Percentiles rank a stretch among this genome's conserved stretches.
Evolutionary conservation across 306 rosid species (phyloP).

Genomic region (Vigna reflexopilosa): DNA sequence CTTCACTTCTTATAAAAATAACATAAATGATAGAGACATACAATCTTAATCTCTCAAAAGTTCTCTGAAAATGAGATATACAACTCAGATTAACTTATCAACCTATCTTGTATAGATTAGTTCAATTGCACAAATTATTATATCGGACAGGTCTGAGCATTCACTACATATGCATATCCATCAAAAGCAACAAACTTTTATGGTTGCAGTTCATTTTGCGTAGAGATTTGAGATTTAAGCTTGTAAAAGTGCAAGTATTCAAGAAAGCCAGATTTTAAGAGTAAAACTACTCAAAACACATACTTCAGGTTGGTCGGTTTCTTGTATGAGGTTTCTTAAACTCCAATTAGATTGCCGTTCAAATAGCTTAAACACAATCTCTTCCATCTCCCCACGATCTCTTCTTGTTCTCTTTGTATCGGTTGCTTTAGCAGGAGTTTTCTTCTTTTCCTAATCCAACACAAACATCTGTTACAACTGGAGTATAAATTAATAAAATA

Average conservation of each 20-base stretch:
- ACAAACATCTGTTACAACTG: constrained; percentile 37
- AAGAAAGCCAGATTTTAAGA: constrained; percentile 34
- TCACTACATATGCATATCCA: constrained; percentile 16
- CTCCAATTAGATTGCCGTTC: constrained; percentile 86
- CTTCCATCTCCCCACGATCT: constrained; percentile 89
- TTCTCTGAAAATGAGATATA: constrained; percentile 7
- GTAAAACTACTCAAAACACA: constrained; percentile 38
- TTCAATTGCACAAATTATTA: not conserved
- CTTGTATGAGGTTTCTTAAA: constrained; percentile 75
- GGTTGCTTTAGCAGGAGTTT: constrained; percentile 56
- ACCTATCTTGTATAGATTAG: not conserved
- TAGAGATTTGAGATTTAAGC: not conserved
- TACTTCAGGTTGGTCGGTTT: constrained; percentile 97
- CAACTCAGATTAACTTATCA: not conserved
- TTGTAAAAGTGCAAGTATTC: not conserved
- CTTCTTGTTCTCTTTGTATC: constrained; percentile 82
- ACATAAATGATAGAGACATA: not conserved
- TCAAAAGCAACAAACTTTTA: constrained; percentile 34
- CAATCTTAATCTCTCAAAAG: not conserved
- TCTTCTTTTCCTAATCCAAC: constrained; percentile 82
- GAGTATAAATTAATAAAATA: constrained; percentile 1
- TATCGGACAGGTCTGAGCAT: not conserved
- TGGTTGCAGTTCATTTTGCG: not conserved
- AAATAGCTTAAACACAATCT: constrained; percentile 80
- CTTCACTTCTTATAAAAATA: not conserved